Conservation (phyloP, 2,329 filamentous ascomycete species). For the Penicillium frequentans region DNA sequence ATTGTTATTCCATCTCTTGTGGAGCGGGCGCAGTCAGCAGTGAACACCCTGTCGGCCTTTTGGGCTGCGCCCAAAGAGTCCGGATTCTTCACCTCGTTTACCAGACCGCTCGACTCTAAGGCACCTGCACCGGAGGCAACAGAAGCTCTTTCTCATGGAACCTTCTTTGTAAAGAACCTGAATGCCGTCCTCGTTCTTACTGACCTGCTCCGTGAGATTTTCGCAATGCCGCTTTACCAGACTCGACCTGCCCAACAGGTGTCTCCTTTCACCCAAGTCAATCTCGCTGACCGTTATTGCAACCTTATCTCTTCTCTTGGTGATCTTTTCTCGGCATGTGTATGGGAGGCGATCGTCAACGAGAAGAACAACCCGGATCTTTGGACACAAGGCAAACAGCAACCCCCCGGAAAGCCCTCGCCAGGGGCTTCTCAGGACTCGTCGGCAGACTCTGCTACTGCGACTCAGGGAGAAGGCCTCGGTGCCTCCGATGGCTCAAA, state of each 20-base stretch:
- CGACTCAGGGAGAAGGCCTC: slow-evolving; percentile 27
- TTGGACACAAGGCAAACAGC: slow-evolving; percentile 51
- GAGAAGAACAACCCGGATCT: slow-evolving; percentile 69
- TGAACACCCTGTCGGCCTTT: slow-evolving; percentile 69
- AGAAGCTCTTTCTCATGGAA: slow-evolving; percentile 60
- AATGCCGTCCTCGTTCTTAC: slow-evolving; percentile 75
- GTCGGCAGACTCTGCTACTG: slow-evolving; percentile 21
- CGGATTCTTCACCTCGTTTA: slow-evolving; percentile 71
- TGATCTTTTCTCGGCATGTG: slow-evolving; percentile 72
- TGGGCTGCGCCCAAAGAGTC: slow-evolving; percentile 51
- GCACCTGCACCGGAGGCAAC: slow-evolving; percentile 29
- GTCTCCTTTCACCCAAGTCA: slow-evolving; percentile 71
- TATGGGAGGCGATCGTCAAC: slow-evolving; percentile 81
- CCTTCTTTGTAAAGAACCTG: slow-evolving; percentile 73
- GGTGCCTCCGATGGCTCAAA: slow-evolving; percentile 19
- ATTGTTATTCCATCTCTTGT: slow-evolving; percentile 80
- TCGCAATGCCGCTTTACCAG: slow-evolving; percentile 63
- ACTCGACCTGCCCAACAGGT: slow-evolving; percentile 60
- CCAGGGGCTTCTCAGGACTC: slow-evolving; percentile 21
- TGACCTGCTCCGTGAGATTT: slow-evolving; percentile 72
- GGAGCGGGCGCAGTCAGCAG: slow-evolving; percentile 67
- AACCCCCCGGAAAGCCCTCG: slow-evolving; percentile 45
- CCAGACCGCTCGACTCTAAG: slow-evolving; percentile 35
- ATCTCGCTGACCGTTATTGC: slow-evolving; percentile 81
- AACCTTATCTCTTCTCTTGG: slow-evolving; percentile 73